phyloP scores from a whole-genome alignment of 2,329 filamentous ascomycete genomes.

The Basipetospora chlamydospora region DNA sequence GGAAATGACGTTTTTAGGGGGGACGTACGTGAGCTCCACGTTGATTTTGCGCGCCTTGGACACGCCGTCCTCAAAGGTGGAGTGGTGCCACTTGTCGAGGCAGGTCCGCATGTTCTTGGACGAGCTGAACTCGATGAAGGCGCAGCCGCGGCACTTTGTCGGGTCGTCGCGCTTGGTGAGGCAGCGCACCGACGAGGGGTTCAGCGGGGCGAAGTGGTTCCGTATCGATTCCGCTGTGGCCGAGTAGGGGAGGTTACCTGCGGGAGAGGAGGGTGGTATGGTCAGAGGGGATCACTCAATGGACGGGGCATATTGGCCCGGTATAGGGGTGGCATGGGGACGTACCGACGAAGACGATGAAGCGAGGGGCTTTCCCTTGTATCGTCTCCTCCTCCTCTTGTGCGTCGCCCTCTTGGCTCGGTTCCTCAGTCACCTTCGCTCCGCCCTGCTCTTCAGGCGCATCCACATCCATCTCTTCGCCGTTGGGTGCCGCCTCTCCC shows the following conservation, averaged over 20 bases:
- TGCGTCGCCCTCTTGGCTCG: constrained; percentile 12
- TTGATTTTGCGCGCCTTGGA: constrained; percentile 62
- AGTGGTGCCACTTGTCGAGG: constrained; percentile 81
- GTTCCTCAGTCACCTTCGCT: constrained; percentile 9
- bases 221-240: constrained; percentile 56
- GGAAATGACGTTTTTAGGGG: no score
- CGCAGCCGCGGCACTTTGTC: constrained; percentile 57
- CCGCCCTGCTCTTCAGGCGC: constrained; percentile 14
- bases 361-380: constrained; percentile 32
- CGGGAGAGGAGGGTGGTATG: constrained; percentile 19
- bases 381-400: constrained; percentile 14
- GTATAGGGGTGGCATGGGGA: no score
- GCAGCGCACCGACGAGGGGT: constrained; percentile 56
- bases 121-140: constrained; percentile 77
- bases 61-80: constrained; percentile 47
- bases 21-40: constrained; percentile 69
- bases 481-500: constrained; percentile 11
- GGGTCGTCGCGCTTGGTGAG: constrained; percentile 51
- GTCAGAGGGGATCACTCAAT: no score
- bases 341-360: constrained; percentile 65
- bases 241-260: constrained; percentile 75
- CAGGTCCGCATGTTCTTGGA: constrained; percentile 89
- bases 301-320: constrained; percentile 8
- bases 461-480: constrained; percentile 8
- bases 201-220: constrained; percentile 64